A percentile compares a stretch with the other conserved stretches of the same genome.
Conservation (phyloP, 495 filamentous ascomycete species). For the Copromyces sp. region DNA sequence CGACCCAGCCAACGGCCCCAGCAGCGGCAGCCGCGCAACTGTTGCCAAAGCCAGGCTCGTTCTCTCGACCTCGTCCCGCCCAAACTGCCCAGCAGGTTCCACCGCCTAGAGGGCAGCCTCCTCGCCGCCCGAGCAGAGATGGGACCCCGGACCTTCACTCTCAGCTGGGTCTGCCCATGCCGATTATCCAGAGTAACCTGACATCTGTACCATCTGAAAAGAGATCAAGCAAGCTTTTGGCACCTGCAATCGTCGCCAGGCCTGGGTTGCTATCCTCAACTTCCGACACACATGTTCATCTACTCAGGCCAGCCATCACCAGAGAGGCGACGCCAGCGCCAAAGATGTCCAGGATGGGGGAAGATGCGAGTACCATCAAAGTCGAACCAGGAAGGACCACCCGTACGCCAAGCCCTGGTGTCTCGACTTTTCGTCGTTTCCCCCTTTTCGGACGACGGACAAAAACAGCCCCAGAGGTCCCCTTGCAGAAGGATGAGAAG, state of each 20-base stretch:
- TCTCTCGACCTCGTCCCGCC: conserved; percentile 19
- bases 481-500: conserved; percentile 39
- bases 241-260: conserved; percentile 21
- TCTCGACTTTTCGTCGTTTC: conserved; percentile 46
- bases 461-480: conserved; percentile 50
- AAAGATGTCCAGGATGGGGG: conserved; percentile 15
- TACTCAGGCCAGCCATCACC: conserved; percentile 21
- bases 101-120: conserved; percentile 31
- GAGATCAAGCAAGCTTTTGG: conserved; percentile 31
- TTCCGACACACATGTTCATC: conserved; percentile 12
- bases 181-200: conserved; percentile 72
- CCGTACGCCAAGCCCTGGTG: conserved; percentile 40
- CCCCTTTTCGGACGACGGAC: conserved; percentile 67
- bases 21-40: conserved; percentile 15
- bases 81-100: conserved; percentile 16
- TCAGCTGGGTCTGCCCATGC: conserved; percentile 47
- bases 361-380: conserved; percentile 15
- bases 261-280: conserved; percentile 20
- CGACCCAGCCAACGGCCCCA: conserved; percentile 23
- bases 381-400: conserved; percentile 21
- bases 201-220: conserved; percentile 35
- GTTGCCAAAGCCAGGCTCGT: conserved; percentile 11
- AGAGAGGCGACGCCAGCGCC: conserved; percentile 32
- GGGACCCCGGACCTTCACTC: conserved; percentile 58
- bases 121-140: conserved; percentile 68